These are phyloP conservation scores for Oryza nivara DNA, from an alignment of 176 grass and related monocot genomes.

Conservation along the genomic window DNA sequence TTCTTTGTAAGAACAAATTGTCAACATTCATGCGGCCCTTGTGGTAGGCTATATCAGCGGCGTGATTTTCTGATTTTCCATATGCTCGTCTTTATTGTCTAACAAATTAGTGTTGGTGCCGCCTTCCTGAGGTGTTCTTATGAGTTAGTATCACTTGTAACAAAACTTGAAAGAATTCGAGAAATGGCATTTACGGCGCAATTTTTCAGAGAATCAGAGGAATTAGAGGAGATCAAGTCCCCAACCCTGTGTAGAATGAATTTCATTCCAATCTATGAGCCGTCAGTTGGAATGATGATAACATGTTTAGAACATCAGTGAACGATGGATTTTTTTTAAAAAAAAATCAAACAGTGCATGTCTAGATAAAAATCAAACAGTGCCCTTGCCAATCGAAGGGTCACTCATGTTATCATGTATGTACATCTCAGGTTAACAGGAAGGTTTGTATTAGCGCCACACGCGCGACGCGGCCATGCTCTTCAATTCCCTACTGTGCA, in stretches of 20 bases:
- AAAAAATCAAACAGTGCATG: background rate
- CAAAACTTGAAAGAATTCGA: no score
- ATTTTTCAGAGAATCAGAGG: no score
- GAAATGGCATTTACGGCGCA: no score
- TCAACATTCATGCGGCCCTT: background rate
- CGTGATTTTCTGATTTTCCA: background rate
- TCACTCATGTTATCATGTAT: background rate
- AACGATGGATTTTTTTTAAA: background rate
- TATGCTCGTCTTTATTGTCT: background rate
- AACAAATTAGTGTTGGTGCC: no score
- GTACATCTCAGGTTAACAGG: background rate
- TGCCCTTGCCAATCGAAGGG: background rate
- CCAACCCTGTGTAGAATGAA: no score
- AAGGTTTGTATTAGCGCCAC: no score
- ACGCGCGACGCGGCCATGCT: background rate
- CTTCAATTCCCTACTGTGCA: background rate
- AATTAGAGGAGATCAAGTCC: no score
- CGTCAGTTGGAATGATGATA: no score
- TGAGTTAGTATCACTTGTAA: no score
- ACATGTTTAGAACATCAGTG: background rate
- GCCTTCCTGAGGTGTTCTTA: no score
- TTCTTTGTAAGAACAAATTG: conserved; percentile 23
- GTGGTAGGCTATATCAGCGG: background rate
- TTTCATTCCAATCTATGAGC: no score
- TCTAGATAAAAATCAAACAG: background rate